Evolutionary conservation across 2,329 filamentous ascomycete genomes (phyloP), one percentile per base, ranked within the genome.

Genomic region (Colletotrichum australisinense): DNA sequence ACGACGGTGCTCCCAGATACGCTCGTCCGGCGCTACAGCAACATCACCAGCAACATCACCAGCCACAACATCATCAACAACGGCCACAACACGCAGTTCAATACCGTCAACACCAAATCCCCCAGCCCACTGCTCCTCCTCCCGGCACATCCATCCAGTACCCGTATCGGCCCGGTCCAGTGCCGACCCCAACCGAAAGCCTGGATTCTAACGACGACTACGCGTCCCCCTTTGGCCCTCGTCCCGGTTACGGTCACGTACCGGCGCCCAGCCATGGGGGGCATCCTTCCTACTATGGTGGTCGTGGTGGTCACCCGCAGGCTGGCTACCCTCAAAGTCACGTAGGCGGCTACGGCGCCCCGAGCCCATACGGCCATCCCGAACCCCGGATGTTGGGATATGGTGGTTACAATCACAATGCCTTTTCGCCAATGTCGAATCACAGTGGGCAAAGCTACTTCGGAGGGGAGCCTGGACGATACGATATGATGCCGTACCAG

Each of bases 151-250:
- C 46, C 72, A 77, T 55, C 59, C 74, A 57, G 46, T 76, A 80
- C 74, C 85, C 79, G 75, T 84, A 78, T 78, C 84, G 82, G 76
- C 85, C 76, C 83, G 82, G 85, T 81, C 72, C 83, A 72, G 81
- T 82, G 77, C 88, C 88, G 76, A 85, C 85, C 75, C 86, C 87
- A 76, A 85, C 90, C 68, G 89, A 90, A 85, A 93, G 88, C 80
- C 86, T 89, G 85, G 92, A 93, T 80, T 86, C 86, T 24, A 91
- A 94, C 28, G 91, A 93, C n/a, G 92, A 88, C 79, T n/a, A 64
- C 22, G 14, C 6, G 4, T 81, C 78, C 35, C 60, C 69, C 77
- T 85, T 82, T 85, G 87, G 84, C 82, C 82, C 63, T 32, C 74
- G 52, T 14, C 62, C 68, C 42, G 72, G 68, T 14, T 72, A 72